Conservation (phyloP, 2,329 filamentous ascomycete species). For the Cadophora sp. region DNA sequence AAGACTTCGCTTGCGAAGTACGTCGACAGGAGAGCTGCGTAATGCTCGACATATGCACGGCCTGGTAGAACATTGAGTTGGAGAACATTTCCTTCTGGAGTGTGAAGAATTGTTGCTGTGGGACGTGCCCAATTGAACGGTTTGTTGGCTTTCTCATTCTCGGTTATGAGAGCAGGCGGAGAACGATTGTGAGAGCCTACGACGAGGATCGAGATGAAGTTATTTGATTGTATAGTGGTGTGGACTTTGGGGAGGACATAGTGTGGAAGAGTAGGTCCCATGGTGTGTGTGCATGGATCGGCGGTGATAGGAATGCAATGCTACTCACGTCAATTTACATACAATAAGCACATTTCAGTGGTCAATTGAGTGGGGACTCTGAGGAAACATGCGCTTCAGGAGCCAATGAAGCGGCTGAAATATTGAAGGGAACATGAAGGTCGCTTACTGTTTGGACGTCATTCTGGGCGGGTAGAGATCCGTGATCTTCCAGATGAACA, state of each 20-base stretch:
- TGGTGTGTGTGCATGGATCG: constrained; percentile 12
- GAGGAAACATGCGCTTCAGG: too few relatives aligned
- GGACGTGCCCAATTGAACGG: constrained; percentile 35
- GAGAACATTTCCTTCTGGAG: constrained; percentile 19
- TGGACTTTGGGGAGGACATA: constrained; percentile 22
- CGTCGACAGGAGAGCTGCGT: constrained; percentile 30
- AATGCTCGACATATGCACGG: constrained; percentile 29
- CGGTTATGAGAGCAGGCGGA: constrained; percentile 21
- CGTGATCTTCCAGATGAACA: neutral
- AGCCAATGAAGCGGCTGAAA: too few relatives aligned
- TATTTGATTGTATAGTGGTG: constrained; percentile 11
- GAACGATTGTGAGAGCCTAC: constrained; percentile 17
- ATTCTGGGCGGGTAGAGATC: neutral
- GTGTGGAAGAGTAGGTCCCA: constrained; percentile 16
- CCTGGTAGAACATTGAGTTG: constrained; percentile 30
- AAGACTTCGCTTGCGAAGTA: constrained; percentile 19
- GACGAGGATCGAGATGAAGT: constrained; percentile 14
- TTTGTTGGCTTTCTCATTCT: constrained; percentile 30
- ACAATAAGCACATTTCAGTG: too few relatives aligned
- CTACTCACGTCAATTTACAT: neutral
- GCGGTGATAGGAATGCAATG: constrained; percentile 11
- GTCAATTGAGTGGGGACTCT: too few relatives aligned
- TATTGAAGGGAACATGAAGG: neutral
- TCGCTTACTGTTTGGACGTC: neutral
- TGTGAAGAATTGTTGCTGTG: constrained; percentile 20